phyloP scores from a whole-genome alignment of 192 early-diverging fungal species.

The Gryganskiella cystojenkinii region DNA sequence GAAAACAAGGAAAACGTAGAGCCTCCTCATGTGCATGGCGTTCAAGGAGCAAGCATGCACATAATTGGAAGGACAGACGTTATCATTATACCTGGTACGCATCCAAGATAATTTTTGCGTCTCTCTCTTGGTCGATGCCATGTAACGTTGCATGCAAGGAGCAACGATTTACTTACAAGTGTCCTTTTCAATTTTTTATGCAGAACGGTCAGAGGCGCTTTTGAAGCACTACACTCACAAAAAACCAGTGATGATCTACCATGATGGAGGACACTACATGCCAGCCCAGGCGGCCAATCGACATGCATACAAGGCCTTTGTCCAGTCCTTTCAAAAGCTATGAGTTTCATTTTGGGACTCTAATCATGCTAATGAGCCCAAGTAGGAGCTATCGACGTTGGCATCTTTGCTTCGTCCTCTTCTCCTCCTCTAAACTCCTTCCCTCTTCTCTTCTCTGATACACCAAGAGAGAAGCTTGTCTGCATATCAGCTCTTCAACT shows the following conservation, averaged over 20 bases:
- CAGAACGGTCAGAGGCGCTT: constrained; percentile 31
- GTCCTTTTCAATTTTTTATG: neutral
- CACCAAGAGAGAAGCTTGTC: too few species aligned
- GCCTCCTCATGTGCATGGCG: constrained; percentile 19
- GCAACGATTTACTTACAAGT: neutral
- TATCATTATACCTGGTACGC: constrained; percentile 44
- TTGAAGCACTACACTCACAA: constrained; percentile 37
- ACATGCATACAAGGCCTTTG: constrained; percentile 46
- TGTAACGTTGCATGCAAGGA: too few species aligned
- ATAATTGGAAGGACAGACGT: constrained; percentile 43
- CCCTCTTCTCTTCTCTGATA: too few species aligned
- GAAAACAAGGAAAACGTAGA: constrained; percentile 21
- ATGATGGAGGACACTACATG: constrained; percentile 48
- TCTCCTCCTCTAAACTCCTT: too few species aligned
- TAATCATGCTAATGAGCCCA: too few species aligned
- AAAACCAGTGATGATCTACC: constrained; percentile 28
- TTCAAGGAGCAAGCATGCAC: constrained; percentile 50
- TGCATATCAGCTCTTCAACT: too few species aligned
- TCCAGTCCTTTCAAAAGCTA: constrained; percentile 19
- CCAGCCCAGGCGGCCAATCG: constrained; percentile 48
- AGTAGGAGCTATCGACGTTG: too few species aligned
- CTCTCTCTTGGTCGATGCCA: too few species aligned
- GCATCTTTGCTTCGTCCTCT: too few species aligned
- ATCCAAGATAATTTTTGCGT: neutral
- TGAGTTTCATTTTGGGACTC: too few species aligned